Conservation (phyloP, 331 rosid species). For the Phaseolus coccineus region DNA sequence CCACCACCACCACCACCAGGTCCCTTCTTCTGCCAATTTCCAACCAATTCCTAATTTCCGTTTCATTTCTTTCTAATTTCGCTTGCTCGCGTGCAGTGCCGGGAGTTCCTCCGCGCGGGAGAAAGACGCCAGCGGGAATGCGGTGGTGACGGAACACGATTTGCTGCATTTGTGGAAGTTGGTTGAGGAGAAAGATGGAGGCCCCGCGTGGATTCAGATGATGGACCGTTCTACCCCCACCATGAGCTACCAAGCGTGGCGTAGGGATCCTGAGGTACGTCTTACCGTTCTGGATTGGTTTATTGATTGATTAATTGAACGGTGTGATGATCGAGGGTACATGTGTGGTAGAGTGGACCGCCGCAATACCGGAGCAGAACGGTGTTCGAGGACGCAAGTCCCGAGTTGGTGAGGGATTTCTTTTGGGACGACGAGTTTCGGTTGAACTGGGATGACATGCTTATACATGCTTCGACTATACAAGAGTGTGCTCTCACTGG, state of each 20-base stretch:
- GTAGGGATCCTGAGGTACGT: slow-evolving; percentile 58
- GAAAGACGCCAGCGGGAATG: not conserved
- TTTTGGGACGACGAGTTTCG: slow-evolving; percentile 95
- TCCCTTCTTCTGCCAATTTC: not conserved
- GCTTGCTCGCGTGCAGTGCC: no score
- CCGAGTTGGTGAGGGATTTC: slow-evolving; percentile 87
- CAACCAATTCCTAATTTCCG: not conserved
- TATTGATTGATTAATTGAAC: not conserved
- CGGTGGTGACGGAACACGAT: slow-evolving; percentile 45
- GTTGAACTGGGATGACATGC: slow-evolving; percentile 95
- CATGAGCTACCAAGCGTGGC: slow-evolving; percentile 67
- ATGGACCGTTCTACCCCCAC: slow-evolving; percentile 66
- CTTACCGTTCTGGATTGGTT: not conserved
- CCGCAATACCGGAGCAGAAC: slow-evolving; percentile 93
- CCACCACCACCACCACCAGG: slow-evolving; percentile 22
- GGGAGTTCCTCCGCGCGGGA: not conserved
- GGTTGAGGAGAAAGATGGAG: slow-evolving; percentile 64
- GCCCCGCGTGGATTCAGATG: slow-evolving; percentile 65
- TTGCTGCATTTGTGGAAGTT: slow-evolving; percentile 50
- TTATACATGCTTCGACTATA: slow-evolving; percentile 60
- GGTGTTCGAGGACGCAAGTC: slow-evolving; percentile 78
- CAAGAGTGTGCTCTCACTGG: slow-evolving; percentile 84
- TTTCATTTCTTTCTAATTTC: slow-evolving; percentile 30
- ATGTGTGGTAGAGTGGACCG: slow-evolving; percentile 75
- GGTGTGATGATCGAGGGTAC: not conserved